Conservation (phyloP, 2,329 filamentous ascomycete genomes). For the Tricladium varicosporioides region DNA sequence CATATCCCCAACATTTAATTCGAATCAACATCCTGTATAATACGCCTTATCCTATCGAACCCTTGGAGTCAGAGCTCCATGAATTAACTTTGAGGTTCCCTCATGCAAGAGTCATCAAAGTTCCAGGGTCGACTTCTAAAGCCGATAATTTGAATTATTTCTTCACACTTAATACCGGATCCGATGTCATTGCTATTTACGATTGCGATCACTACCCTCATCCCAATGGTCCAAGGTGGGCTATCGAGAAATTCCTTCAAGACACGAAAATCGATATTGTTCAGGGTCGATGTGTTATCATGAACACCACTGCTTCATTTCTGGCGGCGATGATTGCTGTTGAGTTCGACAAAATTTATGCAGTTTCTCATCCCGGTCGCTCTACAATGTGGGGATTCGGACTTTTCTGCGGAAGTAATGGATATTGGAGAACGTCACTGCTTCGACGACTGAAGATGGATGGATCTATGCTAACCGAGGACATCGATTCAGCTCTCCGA, state of each 20-base stretch:
- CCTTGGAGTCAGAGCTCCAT: slow-evolving; percentile 42
- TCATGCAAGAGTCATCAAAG: slow-evolving; percentile 45
- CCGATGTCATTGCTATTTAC: slow-evolving; percentile 47
- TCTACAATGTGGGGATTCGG: slow-evolving; percentile 47
- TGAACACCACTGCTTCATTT: slow-evolving; percentile 44
- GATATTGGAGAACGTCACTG: slow-evolving; percentile 45
- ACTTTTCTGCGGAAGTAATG: slow-evolving; percentile 48
- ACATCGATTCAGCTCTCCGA: slow-evolving; percentile 48
- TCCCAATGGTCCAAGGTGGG: slow-evolving; percentile 47
- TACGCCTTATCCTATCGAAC: slow-evolving; percentile 45
- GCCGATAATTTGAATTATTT: slow-evolving; percentile 50
- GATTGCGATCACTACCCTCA: slow-evolving; percentile 51
- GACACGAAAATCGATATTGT: slow-evolving; percentile 45
- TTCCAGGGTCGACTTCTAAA: slow-evolving; percentile 47
- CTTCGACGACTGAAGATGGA: slow-evolving; percentile 48
- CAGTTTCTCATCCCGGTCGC: slow-evolving; percentile 47
- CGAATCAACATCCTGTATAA: slow-evolving; percentile 49
- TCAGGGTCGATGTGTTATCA: slow-evolving; percentile 47
- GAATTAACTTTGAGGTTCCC: slow-evolving; percentile 38
- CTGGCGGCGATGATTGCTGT: slow-evolving; percentile 46
- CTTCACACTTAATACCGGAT: slow-evolving; percentile 41
- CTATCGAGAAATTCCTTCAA: slow-evolving; percentile 44
- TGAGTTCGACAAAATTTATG: slow-evolving; percentile 52
- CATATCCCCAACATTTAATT: slow-evolving; percentile 45
- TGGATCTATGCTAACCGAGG: slow-evolving; percentile 48